A percentile compares a stretch with the other conserved stretches of the same genome.
These are phyloP conservation scores for Cordyceps cicadae DNA, from an alignment of 2,329 filamentous ascomycete species.

Conservation along the genomic window DNA sequence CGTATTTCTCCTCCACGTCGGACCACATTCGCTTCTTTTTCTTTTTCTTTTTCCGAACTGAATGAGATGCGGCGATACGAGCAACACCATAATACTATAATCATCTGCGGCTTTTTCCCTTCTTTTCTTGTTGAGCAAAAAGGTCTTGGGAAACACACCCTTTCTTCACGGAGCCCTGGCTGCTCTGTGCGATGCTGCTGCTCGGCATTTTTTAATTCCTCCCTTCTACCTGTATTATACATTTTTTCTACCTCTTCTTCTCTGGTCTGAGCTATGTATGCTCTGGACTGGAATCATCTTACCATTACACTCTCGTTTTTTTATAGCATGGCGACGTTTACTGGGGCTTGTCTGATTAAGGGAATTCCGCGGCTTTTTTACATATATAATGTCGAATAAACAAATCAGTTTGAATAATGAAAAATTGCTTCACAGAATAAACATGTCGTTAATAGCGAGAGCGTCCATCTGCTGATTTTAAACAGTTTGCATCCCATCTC, in stretches of 20 bases:
- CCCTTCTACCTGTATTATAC: slow-evolving; percentile 6
- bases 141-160: background rate
- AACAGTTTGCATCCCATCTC: too few species aligned
- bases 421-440: too few species aligned
- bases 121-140: background rate
- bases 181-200: background rate
- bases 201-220: background rate
- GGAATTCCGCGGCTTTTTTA: background rate
- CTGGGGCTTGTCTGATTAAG: slow-evolving; percentile 9
- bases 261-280: background rate
- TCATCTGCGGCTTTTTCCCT: background rate
- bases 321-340: slow-evolving; percentile 8
- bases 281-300: background rate
- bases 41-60: background rate
- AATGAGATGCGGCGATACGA: background rate
- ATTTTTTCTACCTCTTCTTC: slow-evolving; percentile 3
- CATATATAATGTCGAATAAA: background rate
- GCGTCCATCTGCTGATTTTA: too few species aligned
- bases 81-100: slow-evolving; percentile 10
- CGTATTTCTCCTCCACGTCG: slow-evolving; percentile 1
- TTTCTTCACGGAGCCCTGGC: background rate
- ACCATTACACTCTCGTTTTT: slow-evolving; percentile 8
- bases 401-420: background rate
- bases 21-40: slow-evolving; percentile 14
- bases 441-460: too few species aligned